A percentile compares a stretch with the other conserved stretches of the same genome.
These are phyloP conservation scores for Fusarium sp. DNA, from an alignment of 2,329 filamentous ascomycete genomes.

Conservation along the genomic window DNA sequence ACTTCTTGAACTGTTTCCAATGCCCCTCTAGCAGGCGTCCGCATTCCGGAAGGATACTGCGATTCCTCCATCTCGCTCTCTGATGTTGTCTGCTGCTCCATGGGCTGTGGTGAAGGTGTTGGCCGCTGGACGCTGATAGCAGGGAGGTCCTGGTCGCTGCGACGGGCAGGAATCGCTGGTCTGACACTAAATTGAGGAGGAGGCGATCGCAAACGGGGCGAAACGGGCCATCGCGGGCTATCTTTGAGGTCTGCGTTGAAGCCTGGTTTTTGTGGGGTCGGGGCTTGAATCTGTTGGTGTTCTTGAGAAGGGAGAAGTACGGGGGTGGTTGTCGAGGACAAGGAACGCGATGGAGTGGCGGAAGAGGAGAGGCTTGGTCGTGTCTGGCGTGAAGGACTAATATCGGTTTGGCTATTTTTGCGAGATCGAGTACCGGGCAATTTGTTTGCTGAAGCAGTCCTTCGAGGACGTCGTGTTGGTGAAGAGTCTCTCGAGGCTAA, in stretches of 20 bases:
- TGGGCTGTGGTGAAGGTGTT: constrained; percentile 63
- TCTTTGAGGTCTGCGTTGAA: constrained; percentile 66
- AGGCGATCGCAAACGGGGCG: constrained; percentile 83
- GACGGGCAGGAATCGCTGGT: constrained; percentile 62
- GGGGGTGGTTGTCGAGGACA: constrained; percentile 78
- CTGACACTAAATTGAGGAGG: constrained; percentile 69
- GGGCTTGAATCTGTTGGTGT: constrained; percentile 69
- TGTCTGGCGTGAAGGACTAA: constrained; percentile 71
- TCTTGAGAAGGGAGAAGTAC: constrained; percentile 76
- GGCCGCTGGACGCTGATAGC: constrained; percentile 68
- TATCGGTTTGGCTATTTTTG: constrained; percentile 75
- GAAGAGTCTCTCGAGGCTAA: constrained; percentile 63
- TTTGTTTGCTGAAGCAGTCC: constrained; percentile 55
- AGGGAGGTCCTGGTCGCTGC: constrained; percentile 66
- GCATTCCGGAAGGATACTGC: constrained; percentile 65
- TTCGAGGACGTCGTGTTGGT: constrained; percentile 59
- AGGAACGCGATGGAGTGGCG: constrained; percentile 74
- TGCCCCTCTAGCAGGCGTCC: constrained; percentile 73
- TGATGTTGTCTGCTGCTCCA: constrained; percentile 57
- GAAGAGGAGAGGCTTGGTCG: constrained; percentile 70
- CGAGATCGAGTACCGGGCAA: constrained; percentile 67
- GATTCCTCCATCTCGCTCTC: constrained; percentile 70
- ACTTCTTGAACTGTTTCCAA: constrained; percentile 95
- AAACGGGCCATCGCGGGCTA: constrained; percentile 81
- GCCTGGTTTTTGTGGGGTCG: constrained; percentile 75